Conservation (phyloP, 768 basidiomycete species). For the Naganishia vaughanmartiniae region DNA sequence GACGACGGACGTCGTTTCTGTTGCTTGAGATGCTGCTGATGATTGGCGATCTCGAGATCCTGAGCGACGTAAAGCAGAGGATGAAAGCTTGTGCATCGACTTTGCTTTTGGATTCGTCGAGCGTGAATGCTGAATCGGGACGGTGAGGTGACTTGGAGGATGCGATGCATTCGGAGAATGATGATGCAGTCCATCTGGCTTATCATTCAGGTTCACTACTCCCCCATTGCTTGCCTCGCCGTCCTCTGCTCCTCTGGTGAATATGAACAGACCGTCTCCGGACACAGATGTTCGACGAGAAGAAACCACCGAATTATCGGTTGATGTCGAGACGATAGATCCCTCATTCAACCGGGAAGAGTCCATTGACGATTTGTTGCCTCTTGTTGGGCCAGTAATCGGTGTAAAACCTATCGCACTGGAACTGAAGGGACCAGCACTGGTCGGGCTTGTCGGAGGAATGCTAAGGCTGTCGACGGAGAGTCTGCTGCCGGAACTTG, state of each 20-base stretch:
- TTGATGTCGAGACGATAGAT: neutral
- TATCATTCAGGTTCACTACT: neutral
- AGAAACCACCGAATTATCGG: neutral
- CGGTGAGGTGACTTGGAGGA: conserved; percentile 1
- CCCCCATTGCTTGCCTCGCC: neutral
- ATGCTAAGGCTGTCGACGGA: neutral
- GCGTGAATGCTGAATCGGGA: conserved; percentile 15
- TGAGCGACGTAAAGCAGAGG: neutral
- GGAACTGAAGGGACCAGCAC: neutral
- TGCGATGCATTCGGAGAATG: neutral
- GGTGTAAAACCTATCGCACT: neutral
- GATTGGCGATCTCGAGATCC: neutral
- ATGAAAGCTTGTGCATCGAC: conserved; percentile 5
- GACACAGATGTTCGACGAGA: conserved; percentile 4
- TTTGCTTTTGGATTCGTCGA: neutral
- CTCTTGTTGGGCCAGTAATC: neutral
- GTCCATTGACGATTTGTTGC: conserved; percentile 3
- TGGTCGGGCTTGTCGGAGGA: neutral
- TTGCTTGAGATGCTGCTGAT: neutral
- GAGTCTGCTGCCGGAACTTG: neutral
- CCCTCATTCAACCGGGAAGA: neutral
- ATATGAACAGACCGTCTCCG: neutral
- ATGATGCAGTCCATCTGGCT: neutral
- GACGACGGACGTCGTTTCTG: neutral
- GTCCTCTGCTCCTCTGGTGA: neutral